Evolutionary conservation across 2,329 filamentous ascomycete species (phyloP), one percentile per base, ranked within the genome.

Genomic region (Stemphylium lycopersici): DNA sequence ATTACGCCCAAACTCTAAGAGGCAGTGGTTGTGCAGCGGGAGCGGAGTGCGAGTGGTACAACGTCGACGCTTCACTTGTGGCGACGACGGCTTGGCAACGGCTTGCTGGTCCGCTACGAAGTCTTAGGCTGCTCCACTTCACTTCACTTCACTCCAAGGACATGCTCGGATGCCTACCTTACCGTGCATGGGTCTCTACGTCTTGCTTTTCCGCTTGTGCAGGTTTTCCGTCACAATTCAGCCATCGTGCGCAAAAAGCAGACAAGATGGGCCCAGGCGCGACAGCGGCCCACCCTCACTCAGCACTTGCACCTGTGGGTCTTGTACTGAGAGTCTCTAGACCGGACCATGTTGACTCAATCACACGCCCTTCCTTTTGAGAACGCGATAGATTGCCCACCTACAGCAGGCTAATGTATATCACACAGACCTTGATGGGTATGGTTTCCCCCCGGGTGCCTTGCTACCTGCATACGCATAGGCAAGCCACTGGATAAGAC

Each of bases 61-160:
- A 20, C 34, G 15, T 29, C 10, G 22, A 20, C 15, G 15, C 16
- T 49, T 32, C 6, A 10, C 32, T 22, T 22, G 18, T 18, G 38
- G 33, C 15, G 26, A 22, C 33, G 46, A 32, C 34, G 32, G 20
- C 47, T 50, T 50, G 52, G 40, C 52, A 22, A 18, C 29, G 20
- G 20, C 31, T 31, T 18, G 36, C 34, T 46, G 24, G 32, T 18
- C 34, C 46, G 10, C 18, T 39, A 24, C 38, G 7, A 18, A 42
- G 18, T 20, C 15, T 15, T 8, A 6, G 22, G 13, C 16, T 20
- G 2, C 33, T 15, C 29, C 32, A 38, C 33, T 26, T 26, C 6
- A 20, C 31, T 18, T 34, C 24, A 38, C 38, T 37, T 43, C 20
- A 34, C 31, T 18, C 16, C 39, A 26, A 16, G 15, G 22, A 4